Evolutionary conservation across 306 rosid genomes (phyloP), one percentile per base, ranked within the genome.

Genomic region (Lablab purpureus): DNA sequence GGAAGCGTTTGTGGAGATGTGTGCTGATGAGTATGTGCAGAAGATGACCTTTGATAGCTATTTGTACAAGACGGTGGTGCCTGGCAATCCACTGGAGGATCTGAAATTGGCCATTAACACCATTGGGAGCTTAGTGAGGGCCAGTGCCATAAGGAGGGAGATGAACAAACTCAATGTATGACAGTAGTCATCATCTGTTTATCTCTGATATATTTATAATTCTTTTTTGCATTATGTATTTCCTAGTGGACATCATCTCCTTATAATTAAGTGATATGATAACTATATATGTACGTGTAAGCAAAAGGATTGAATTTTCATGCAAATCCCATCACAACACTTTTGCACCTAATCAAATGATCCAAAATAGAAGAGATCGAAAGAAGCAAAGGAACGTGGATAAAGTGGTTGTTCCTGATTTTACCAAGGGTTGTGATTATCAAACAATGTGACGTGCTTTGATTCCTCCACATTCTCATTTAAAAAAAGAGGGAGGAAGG

Each of bases 1-100:
- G 76, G 99, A 95, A 68, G 99, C 99, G 0, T 96, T 96, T 40
- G 99, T 96, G 80, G 99, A 93, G 97, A 90, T 93, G 99, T 96
- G 99, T n/a, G 97, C 91, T 0, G 97, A 96, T 27, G 93, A 96
- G 74, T 96, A 96, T 64, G 99, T 96, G 85, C 99, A 96, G 92
- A 93, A 96, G 93, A 96, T 96, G 98, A 96, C 99, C 2, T 96
- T 93, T 72, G 99, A 96, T 70, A 91, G 98, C 84, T 96, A 93
- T 45, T 84, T 96, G 89, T 96, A 96, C 74, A 96, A 96, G 86
- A 87, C 88, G 52, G 99, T 93, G 79, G 97, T 78, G 19, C 99
- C 98, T 56, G 99, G 99, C 22, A 96, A 89, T 77, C 99, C 98
- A 1, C 75, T 85, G 87, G 82, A 96, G 46, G 99, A 96, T 79